A percentile compares a stretch with the other conserved stretches of the same genome.
These are phyloP conservation scores for Tetraselmis striata DNA, from an alignment of 139 green algal genomes.

Conservation along the genomic window DNA sequence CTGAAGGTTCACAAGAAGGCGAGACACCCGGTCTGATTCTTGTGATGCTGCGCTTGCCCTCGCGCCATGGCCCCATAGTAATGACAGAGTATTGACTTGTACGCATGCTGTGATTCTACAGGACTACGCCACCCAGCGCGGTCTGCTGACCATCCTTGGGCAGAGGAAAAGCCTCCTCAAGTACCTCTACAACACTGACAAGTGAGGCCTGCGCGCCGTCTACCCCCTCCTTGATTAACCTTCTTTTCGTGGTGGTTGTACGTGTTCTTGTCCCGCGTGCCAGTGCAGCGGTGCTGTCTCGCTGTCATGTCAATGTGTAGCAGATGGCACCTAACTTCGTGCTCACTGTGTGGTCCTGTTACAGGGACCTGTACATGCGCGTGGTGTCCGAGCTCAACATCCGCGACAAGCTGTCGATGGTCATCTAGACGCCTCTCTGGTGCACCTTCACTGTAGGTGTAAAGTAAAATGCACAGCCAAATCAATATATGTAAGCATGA, in stretches of 20 bases:
- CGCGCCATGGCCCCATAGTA: too few species aligned
- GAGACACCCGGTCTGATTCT: slow-evolving; percentile 36
- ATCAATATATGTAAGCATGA: too few species aligned
- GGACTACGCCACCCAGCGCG: slow-evolving; percentile 51
- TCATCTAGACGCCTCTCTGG: too few species aligned
- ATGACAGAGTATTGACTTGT: too few species aligned
- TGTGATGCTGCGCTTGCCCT: too few species aligned
- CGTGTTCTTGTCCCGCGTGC: too few species aligned
- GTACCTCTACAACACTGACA: slow-evolving; percentile 52
- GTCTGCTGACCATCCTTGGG: slow-evolving; percentile 52
- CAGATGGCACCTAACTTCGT: too few species aligned
- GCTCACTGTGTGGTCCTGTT: not conserved
- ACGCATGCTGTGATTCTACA: too few species aligned
- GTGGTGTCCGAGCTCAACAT: not conserved
- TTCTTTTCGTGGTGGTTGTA: not conserved
- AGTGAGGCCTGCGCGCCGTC: not conserved
- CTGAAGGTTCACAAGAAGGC: slow-evolving; percentile 51
- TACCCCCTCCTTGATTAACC: not conserved
- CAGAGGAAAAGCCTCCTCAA: slow-evolving; percentile 57
- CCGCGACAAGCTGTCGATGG: not conserved
- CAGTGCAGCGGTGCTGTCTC: too few species aligned
- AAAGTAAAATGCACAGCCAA: too few species aligned
- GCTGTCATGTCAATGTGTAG: too few species aligned
- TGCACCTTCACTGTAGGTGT: too few species aligned
- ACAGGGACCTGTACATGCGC: not conserved